Evolutionary conservation across 352 stramenopile species (phyloP).

Genomic region (Globisporangium canariense): DNA sequence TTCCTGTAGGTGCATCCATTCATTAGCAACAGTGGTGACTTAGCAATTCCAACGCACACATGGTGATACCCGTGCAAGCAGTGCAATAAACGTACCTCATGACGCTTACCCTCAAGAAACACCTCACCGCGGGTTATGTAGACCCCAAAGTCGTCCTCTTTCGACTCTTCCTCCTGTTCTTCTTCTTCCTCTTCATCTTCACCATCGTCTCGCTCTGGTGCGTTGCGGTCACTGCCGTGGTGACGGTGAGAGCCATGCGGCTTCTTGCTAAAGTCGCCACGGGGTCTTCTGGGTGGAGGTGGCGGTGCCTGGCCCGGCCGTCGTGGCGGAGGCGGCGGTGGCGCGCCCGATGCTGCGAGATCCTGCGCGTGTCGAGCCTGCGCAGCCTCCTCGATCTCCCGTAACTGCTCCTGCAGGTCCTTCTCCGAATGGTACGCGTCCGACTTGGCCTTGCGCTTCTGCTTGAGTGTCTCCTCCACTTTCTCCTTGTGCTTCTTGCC

Average conservation of each 20-base stretch:
- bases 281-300: slow-evolving; percentile 25
- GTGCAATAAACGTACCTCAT: slow-evolving; percentile 31
- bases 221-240: slow-evolving; percentile 1
- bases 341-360: slow-evolving; percentile 5
- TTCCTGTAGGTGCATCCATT: slow-evolving; percentile 10
- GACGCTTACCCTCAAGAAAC: slow-evolving; percentile 78
- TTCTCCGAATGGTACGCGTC: slow-evolving; percentile 50
- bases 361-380: slow-evolving; percentile 13
- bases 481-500: slow-evolving; percentile 72
- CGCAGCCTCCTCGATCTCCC: slow-evolving; percentile 56
- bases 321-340: slow-evolving; percentile 5
- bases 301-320: slow-evolving; percentile 22
- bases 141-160: slow-evolving; percentile 66
- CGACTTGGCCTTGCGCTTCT: slow-evolving; percentile 68
- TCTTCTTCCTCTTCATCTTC: slow-evolving; percentile 20
- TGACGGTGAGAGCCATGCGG: not conserved
- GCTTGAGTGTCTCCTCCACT: slow-evolving; percentile 65
- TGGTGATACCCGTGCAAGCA: not conserved
- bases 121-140: slow-evolving; percentile 67
- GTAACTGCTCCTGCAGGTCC: slow-evolving; percentile 63
- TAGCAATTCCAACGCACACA: not conserved
- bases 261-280: not conserved
- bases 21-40: not conserved
- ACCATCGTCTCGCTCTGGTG: not conserved
- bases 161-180: slow-evolving; percentile 26